Evolutionary conservation across 768 basidiomycete genomes (phyloP), one percentile per base, ranked within the genome.

Genomic region (Lenzites betulinus): DNA sequence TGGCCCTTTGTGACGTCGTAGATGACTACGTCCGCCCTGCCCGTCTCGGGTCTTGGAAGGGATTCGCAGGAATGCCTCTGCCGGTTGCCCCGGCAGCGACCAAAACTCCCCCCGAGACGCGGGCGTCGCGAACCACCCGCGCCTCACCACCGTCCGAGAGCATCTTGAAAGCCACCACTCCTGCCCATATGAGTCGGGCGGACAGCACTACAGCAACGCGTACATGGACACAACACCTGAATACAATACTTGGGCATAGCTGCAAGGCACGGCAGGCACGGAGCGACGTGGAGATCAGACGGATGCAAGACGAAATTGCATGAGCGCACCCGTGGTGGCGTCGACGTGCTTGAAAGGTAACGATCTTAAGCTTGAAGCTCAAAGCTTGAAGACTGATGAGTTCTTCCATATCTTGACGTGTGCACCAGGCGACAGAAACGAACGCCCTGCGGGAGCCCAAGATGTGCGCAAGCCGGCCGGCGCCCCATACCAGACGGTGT

Each of bases 11-110:
- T 58, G 11, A 51, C 61, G 61, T 49, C 56, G 61, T 58, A 63
- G 61, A 63, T 58, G 22, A 63, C 56, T 58, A 63, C 61, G 56
- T 54, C 56, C 61, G 61, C 61, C 55, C 56, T 58, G 56, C 61
- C 56, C 56, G 30, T 52, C 50, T 2, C 36, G 55, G 56, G 52
- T 52, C 46, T 51, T 49, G 13, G 56, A 55, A 55, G 54, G 52
- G 30, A 33, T 33, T 39, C 43, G 35, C 61, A 63, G 61, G 61
- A 42, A 58, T 48, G 61, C 56, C 56, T 42, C 61, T 33, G 61
- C 39, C 47, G 41, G 61, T 63, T 63, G 51, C 61, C 61, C 61
- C 61, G 39, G 33, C 56, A 28, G 56, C 56, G 46, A 42, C 61
- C 56, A 58, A 62, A 63, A 63, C 61, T 54, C 44, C 61, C 61